A percentile compares a stretch with the other conserved stretches of the same genome.
phyloP scores from a whole-genome alignment of 192 early-diverging fungal genomes.

The Gigaspora rosea region DNA sequence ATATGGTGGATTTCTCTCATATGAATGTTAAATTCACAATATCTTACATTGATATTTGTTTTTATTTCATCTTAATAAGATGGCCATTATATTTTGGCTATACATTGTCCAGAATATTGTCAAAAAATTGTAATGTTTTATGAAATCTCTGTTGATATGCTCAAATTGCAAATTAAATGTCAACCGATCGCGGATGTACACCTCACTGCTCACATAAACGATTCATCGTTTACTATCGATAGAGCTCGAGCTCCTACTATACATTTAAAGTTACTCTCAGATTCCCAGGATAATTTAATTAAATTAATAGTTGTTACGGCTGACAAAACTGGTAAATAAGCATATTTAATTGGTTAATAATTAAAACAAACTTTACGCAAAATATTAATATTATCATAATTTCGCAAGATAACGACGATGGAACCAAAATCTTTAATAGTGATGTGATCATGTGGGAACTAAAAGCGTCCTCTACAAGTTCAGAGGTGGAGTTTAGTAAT shows the following conservation, averaged over 20 bases:
- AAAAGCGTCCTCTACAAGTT: neutral
- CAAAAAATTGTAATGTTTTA: constrained; percentile 18
- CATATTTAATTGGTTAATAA: neutral
- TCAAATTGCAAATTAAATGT: constrained; percentile 1
- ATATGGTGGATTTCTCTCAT: neutral
- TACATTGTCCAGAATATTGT: constrained; percentile 6
- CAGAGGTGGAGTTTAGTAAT: too few species aligned
- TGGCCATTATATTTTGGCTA: constrained; percentile 18
- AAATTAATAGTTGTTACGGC: constrained; percentile 6
- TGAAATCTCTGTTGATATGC: constrained; percentile 22
- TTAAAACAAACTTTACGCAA: too few species aligned
- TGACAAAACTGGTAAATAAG: neutral
- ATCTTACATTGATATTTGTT: neutral
- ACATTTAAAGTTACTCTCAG: constrained; percentile 14
- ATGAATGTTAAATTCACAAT: neutral
- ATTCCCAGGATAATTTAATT: neutral
- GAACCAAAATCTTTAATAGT: neutral
- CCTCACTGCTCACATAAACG: neutral
- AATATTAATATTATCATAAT: too few species aligned
- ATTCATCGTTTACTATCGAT: neutral
- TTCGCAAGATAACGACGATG: neutral
- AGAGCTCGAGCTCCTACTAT: neutral
- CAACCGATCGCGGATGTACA: neutral
- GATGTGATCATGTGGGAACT: constrained; percentile 1
- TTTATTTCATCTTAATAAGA: constrained; percentile 7